These are phyloP conservation scores for Claviceps digitariae DNA, from an alignment of 2,329 filamentous ascomycete species.

Conservation along the genomic window DNA sequence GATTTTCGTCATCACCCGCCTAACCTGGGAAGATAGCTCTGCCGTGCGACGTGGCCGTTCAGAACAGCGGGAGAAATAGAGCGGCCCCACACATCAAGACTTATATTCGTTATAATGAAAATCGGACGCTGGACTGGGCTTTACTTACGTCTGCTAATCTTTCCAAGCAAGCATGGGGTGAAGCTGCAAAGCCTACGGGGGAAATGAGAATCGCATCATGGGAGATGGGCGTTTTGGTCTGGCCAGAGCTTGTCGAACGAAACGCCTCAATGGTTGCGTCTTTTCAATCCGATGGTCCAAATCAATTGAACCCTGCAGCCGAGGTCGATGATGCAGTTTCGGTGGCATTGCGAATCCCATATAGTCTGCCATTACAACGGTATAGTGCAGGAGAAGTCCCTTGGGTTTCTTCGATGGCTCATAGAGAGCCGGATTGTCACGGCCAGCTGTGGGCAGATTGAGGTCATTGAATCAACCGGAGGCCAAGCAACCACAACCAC, in stretches of 20 bases:
- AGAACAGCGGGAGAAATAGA: constrained; percentile 46
- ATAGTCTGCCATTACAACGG: constrained; percentile 57
- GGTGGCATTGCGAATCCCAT: constrained; percentile 69
- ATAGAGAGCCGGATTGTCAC: constrained; percentile 49
- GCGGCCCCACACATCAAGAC: constrained; percentile 87
- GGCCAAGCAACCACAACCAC: background rate
- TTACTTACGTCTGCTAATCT: constrained; percentile 84
- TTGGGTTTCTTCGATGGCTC: constrained; percentile 56
- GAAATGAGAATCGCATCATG: constrained; percentile 65
- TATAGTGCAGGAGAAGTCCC: constrained; percentile 54
- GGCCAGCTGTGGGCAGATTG: constrained; percentile 25
- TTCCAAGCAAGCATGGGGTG: constrained; percentile 81
- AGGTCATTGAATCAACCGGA: background rate
- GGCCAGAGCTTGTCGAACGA: constrained; percentile 48
- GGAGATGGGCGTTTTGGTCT: constrained; percentile 73
- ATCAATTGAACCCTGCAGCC: constrained; percentile 9
- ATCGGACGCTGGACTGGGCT: constrained; percentile 60
- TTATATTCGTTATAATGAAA: constrained; percentile 53
- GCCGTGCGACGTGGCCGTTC: constrained; percentile 9
- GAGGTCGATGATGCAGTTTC: constrained; percentile 19
- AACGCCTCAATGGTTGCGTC: constrained; percentile 50
- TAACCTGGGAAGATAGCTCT: constrained; percentile 13
- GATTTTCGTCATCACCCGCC: background rate
- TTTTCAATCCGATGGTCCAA: constrained; percentile 48
- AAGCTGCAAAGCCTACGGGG: constrained; percentile 38